Base-by-base conservation (phyloP, 2,329 filamentous ascomycete species). In the Curvularia hawaiiensis region DNA sequence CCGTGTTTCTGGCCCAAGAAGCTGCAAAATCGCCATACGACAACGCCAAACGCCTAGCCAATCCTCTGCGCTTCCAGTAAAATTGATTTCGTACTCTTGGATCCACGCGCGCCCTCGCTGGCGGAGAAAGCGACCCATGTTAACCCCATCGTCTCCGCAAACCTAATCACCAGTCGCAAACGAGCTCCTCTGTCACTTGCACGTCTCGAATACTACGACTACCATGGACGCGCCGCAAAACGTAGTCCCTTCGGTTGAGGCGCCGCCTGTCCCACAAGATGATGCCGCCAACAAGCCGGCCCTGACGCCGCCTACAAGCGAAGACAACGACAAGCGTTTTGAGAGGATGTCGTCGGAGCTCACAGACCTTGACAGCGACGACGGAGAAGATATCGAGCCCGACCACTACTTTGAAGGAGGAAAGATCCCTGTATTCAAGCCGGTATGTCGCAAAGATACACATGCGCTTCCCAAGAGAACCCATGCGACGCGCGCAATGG, bases 351-450 rank as follows among this genome's bases (percentile, higher is more conserved):
- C 79, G 50, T 80, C 79, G 16, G 80, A 82, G 61, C 67, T 82
- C 40, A 80, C 79, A 52, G 80, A 83, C 44, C 60, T 82, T 45
- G 79, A 82, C 50, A 72, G 77, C 64, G 78, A 81, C 45, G 77
- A 79, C 56, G 77, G 77, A 51, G 90, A 90, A 65, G 90, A 95
- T 52, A 84, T 96, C 53, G 81, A 88, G 46, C 94, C 94, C 1
- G 91, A 93, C 73, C 89, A 97, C 76, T 97, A 91, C 81, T 96
- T 92, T 72, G 93, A 85, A 52, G 85, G 83, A 56, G 86, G 92
- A 61, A 90, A 88, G 61, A 90, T 99, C 35, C 94, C 95, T 9
- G 90, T 99, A 59, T 99, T 99, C 79, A 94, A 89, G 77, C 95
- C 95, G 63, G 85, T 88, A 80, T 74, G 85, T 85, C 51, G 60